Base-by-base conservation (phyloP, 139 green algal species). In the Volvox africanus region DNA sequence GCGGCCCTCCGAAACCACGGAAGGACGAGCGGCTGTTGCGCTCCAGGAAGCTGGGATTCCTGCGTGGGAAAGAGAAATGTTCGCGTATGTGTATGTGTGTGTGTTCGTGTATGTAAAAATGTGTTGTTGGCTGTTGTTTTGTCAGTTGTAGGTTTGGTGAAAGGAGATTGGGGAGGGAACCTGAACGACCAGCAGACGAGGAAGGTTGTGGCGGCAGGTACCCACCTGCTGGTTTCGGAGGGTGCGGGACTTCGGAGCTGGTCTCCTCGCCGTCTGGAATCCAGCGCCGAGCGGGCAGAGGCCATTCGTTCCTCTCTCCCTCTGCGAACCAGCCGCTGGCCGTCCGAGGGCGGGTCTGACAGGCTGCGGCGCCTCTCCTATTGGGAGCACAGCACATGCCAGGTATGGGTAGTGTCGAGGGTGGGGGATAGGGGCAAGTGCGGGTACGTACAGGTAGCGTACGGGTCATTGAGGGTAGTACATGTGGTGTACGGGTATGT, bases 321-420 rank as follows among this genome's bases (percentile, higher is more conserved):
- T 0, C 80, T 86, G 0, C 73, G 80, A 33, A 93, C 65, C 87
- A 92, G 86, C 86, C 73, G 69, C 80, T 92, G 86, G 26, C 91
- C 91, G 55, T 82, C 80, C 0, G 61, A 86, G 55, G 80, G 28
- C 21, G 32, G 3, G 32, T 82, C 86, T 2, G 13, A 14, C 44
- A 55, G 0, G 22, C 68, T 36, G 86, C 69, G 44, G 24, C 35
- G 36, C 16, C 44, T 36, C 61, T 82, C 35, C 65, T 82, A 36
- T 73, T 55, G 44, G 44, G n/a, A n/a, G 44, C 44, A 55, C 5
- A 55, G 9, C 44, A 55, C 44, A 55, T 5, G 44, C 5, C 44
- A 55, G 44, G 44, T 55, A 55, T 9, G 44, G 44, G 9, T 55
- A 55, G 9, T 9, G 44, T 55, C n/a, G n/a, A 55, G 44, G 44